Evolutionary conservation across 2,329 filamentous ascomycete genomes (phyloP).

Genomic region (Aspergillus japonicus): DNA sequence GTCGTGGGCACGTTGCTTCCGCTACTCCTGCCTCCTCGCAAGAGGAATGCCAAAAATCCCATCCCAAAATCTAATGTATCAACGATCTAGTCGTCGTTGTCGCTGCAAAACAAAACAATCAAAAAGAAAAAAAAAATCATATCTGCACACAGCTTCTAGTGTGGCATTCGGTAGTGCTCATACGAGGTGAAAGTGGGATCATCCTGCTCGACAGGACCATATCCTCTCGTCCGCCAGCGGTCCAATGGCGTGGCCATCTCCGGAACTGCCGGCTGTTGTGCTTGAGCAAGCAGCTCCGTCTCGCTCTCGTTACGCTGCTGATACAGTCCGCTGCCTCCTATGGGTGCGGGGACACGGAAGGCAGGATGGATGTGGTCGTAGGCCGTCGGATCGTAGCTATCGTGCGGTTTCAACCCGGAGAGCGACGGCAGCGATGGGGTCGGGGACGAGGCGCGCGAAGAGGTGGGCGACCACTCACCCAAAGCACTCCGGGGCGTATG

Average conservation of each 20-base stretch:
- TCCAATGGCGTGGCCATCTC: conserved; percentile 26
- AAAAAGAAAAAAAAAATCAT: not conserved
- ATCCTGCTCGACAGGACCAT: conserved; percentile 40
- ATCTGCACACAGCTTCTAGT: conserved; percentile 14
- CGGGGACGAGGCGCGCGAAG: conserved; percentile 43
- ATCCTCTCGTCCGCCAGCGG: conserved; percentile 38
- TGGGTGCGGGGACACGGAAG: conserved; percentile 32
- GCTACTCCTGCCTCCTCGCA: not conserved
- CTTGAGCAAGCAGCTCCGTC: conserved; percentile 37
- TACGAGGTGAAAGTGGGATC: conserved; percentile 35
- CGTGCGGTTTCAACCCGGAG: conserved; percentile 25
- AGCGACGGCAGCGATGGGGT: conserved; percentile 36
- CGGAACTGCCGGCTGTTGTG: conserved; percentile 31
- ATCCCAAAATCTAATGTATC: conserved; percentile 5
- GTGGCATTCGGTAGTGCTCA: conserved; percentile 31
- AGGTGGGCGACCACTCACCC: conserved; percentile 39
- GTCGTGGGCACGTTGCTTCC: conserved; percentile 6
- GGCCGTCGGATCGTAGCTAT: conserved; percentile 26
- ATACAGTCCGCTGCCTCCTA: conserved; percentile 29
- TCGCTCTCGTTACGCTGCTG: conserved; percentile 41
- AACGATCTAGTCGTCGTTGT: not conserved
- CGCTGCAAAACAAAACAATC: not conserved
- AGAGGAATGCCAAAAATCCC: not conserved
- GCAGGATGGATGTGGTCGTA: conserved; percentile 35
- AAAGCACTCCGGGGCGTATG: conserved; percentile 42